A percentile compares a stretch with the other conserved stretches of the same genome.
These are phyloP conservation scores for Neurospora sp. DNA, from an alignment of 495 filamentous ascomycete genomes.

Conservation along the genomic window DNA sequence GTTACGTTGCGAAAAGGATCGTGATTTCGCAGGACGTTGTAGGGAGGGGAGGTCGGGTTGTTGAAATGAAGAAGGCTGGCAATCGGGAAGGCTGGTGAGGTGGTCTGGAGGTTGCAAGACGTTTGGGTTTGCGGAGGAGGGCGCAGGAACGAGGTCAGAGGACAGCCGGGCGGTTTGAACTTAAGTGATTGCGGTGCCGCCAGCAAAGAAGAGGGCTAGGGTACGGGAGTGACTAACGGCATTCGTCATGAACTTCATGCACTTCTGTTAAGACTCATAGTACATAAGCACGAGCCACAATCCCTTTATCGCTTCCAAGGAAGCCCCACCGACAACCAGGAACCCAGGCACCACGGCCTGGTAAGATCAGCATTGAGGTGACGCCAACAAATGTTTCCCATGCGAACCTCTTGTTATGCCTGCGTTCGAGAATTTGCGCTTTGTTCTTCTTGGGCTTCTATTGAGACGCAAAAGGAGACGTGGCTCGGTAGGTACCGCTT, in stretches of 20 bases:
- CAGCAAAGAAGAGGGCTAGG: not conserved
- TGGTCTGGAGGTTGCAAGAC: slow-evolving; percentile 12
- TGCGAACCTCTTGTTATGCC: not conserved
- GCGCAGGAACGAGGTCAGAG: slow-evolving; percentile 17
- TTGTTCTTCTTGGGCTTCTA: not conserved
- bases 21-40: slow-evolving; percentile 5
- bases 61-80: slow-evolving; percentile 11
- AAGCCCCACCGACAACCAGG: not conserved
- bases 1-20: slow-evolving; percentile 8
- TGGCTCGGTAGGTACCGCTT: not conserved
- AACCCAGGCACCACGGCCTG: not conserved
- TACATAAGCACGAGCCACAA: not conserved
- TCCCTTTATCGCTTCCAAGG: not conserved
- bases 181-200: slow-evolving; percentile 4
- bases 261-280: not conserved
- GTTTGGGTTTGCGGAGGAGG: slow-evolving; percentile 19
- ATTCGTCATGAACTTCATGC: not conserved
- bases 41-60: slow-evolving; percentile 5
- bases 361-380: not conserved
- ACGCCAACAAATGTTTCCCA: not conserved
- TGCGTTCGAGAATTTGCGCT: not conserved
- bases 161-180: slow-evolving; percentile 5
- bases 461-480: not conserved
- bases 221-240: not conserved
- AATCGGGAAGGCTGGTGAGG: slow-evolving; percentile 11